phyloP scores from a whole-genome alignment of 805 yeast genomes.

The Candida ulmi region DNA sequence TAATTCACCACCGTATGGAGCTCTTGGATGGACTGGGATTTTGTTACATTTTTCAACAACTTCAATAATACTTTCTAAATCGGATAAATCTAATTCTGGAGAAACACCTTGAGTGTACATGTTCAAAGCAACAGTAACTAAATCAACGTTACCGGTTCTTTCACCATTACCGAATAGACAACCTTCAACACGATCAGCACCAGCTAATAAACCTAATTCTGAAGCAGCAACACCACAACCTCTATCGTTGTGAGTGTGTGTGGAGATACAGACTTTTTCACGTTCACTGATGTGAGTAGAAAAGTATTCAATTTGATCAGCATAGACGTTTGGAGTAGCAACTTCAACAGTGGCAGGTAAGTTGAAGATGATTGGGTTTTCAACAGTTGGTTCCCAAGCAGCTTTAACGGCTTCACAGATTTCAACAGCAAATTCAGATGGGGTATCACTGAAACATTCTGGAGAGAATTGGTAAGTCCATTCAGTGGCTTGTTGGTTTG shows the following conservation, averaged over 20 bases:
- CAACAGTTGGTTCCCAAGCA: conserved; percentile 76
- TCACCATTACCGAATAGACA: conserved; percentile 82
- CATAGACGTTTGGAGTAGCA: conserved; percentile 69
- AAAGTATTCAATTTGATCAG: conserved; percentile 77
- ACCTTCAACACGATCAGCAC: conserved; percentile 82
- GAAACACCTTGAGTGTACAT: conserved; percentile 74
- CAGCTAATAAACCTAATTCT: conserved; percentile 73
- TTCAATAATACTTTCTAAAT: conserved; percentile 59
- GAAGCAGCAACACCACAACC: conserved; percentile 85
- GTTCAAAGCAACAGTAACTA: conserved; percentile 69
- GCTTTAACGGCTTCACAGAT: conserved; percentile 75
- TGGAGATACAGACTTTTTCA: conserved; percentile 63
- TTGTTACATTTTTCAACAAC: conserved; percentile 73
- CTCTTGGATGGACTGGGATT: conserved; percentile 67
- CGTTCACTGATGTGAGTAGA: conserved; percentile 62
- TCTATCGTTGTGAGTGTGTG: conserved; percentile 76
- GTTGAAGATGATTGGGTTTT: conserved; percentile 70
- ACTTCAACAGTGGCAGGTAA: conserved; percentile 81
- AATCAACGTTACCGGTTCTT: conserved; percentile 79
- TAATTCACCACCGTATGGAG: conserved; percentile 76
- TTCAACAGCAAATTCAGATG: conserved; percentile 66
- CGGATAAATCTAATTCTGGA: conserved; percentile 68
- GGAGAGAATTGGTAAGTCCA: conserved; percentile 78
- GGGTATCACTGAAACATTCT: conserved; percentile 72
- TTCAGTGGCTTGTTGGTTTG: conserved; percentile 51